Base-by-base conservation (phyloP, 2,329 filamentous ascomycete species). In the Neophaeococcomyces mojaviensis region DNA sequence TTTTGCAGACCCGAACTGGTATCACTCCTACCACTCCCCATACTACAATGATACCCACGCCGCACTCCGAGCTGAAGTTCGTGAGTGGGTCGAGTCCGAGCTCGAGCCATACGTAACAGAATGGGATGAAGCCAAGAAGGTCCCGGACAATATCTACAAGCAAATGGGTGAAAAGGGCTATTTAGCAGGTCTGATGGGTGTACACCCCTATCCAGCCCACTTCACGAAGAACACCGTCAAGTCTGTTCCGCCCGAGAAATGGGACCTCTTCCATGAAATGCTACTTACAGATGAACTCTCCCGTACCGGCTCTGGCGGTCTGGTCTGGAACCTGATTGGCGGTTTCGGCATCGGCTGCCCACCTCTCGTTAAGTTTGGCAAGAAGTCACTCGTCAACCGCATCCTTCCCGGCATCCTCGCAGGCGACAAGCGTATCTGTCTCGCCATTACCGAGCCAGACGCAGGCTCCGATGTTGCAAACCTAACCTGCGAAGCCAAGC, bases 211-310 rank as follows among this genome's bases (percentile, higher is more conserved):
- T 70, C 88, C 87, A 12, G 78, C 75, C 49, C 71, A 94, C 56
- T 82, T 90, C 61, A 81, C 81, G 18, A 72, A 81, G 34, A 78
- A 83, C 61, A 71, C 75, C 4, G 78, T 96, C 58, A 79, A 85
- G 69, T 84, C 81, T 39, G 92, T 98, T 10, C 68, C 84, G 0
- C 73, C 86, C 0, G 88, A 96, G 69, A 83, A 92, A 64, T 98
- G 90, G 90, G 92, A 98, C 70, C 79, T 94, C 36, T 98, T 97
- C 81, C 92, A 98, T 69, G 92, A 98, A 76, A 78, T 97, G 79
- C 76, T 97, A 36, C 64, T 98, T 49, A 97, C 90, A 1, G 92
- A 98, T 58, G 92, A 98, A 76, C 72, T 98, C 36, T 94, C 87
- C 32, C 86, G 92, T 46, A 74, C 81, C 41, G 92, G 84, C 46